Evolutionary conservation across 805 yeast genomes (phyloP).

Genomic region (Candida verbasci): DNA sequence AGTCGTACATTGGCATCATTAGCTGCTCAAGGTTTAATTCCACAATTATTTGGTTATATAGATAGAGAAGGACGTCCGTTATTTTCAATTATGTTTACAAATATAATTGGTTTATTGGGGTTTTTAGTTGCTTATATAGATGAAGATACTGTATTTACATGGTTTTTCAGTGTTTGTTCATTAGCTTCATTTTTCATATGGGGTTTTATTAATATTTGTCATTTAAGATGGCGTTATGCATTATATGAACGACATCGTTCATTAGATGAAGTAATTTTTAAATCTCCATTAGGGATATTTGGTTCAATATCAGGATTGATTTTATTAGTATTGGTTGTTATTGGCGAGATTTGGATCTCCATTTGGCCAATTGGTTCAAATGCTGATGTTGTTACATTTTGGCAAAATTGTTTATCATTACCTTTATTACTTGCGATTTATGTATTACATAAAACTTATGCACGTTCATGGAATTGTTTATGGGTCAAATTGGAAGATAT

Average conservation of each 20-base stretch:
- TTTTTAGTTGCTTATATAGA: conserved; percentile 29
- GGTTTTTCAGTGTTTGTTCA: conserved; percentile 40
- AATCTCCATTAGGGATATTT: conserved; percentile 31
- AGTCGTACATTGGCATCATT: conserved; percentile 66
- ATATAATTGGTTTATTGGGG: conserved; percentile 34
- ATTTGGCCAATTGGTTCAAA: conserved; percentile 31
- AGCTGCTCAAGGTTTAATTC: conserved; percentile 68
- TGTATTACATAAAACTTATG: conserved; percentile 36
- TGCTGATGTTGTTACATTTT: conserved; percentile 37
- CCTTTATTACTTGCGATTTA: conserved; percentile 43
- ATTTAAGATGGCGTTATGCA: conserved; percentile 39
- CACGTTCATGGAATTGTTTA: conserved; percentile 24
- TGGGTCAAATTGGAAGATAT: conserved; percentile 30
- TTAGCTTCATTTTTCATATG: conserved; percentile 41
- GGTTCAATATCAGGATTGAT: conserved; percentile 34
- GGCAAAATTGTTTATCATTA: conserved; percentile 49
- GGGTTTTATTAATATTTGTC: conserved; percentile 36
- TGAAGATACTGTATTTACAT: conserved; percentile 32
- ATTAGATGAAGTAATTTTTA: conserved; percentile 32
- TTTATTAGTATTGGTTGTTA: conserved; percentile 28
- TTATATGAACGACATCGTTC: conserved; percentile 31
- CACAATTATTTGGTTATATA: conserved; percentile 38
- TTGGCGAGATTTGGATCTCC: conserved; percentile 37
- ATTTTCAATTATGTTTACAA: conserved; percentile 29
- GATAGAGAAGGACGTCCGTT: conserved; percentile 41